Conservation (phyloP, 1,139 yeast species). For the Meyerozyma sp. region DNA sequence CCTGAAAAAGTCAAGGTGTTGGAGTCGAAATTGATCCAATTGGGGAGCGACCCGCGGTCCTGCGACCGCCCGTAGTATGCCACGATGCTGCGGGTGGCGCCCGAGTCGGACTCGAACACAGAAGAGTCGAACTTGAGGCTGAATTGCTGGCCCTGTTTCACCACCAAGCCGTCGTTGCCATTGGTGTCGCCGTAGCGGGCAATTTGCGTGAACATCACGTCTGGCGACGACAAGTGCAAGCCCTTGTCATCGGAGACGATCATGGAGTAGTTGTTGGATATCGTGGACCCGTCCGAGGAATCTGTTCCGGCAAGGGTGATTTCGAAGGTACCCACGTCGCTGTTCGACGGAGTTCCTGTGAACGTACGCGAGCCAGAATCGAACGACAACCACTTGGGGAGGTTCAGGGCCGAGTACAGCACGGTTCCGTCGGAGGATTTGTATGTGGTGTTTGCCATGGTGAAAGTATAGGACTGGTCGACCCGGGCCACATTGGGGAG, state of each 20-base stretch:
- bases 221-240: conserved; percentile 33
- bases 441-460: conserved; percentile 69
- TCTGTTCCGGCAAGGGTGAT: conserved; percentile 65
- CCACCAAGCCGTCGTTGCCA: conserved; percentile 68
- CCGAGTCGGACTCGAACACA: conserved; percentile 45
- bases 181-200: conserved; percentile 61
- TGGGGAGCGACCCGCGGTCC: conserved; percentile 84
- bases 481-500: conserved; percentile 83
- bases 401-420: conserved; percentile 47
- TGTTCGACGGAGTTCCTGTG: conserved; percentile 59
- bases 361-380: conserved; percentile 58
- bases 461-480: conserved; percentile 57
- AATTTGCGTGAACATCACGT: conserved; percentile 45
- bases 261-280: conserved; percentile 48
- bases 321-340: conserved; percentile 38
- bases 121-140: conserved; percentile 54
- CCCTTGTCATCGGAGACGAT: conserved; percentile 55
- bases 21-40: conserved; percentile 74
- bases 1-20: conserved; percentile 70
- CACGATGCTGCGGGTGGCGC: conserved; percentile 42
- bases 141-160: conserved; percentile 65
- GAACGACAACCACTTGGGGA: conserved; percentile 78
- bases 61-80: conserved; percentile 82
- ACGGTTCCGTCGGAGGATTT: conserved; percentile 42
- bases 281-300: conserved; percentile 36